These are phyloP conservation scores for Groenewaldozyma salmanticensis DNA, from an alignment of 805 yeast species.

Conservation along the genomic window DNA sequence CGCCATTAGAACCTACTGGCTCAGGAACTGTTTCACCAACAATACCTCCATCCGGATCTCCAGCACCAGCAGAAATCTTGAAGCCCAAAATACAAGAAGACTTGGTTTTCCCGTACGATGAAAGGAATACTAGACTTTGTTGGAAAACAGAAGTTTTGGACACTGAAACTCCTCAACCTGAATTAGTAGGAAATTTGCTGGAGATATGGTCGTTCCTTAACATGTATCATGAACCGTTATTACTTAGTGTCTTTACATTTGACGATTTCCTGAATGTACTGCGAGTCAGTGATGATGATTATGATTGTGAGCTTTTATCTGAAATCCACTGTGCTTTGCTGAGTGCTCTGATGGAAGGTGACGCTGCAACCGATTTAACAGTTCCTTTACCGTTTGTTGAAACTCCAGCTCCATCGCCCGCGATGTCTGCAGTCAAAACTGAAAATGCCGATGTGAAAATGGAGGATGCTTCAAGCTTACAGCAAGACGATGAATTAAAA, in stretches of 20 bases:
- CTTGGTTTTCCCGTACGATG: constrained; percentile 3
- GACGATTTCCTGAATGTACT: constrained; percentile 63
- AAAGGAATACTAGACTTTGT: constrained; percentile 5
- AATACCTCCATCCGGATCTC: neutral
- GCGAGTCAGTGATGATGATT: constrained; percentile 36
- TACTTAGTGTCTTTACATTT: constrained; percentile 65
- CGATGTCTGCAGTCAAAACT: constrained; percentile 21
- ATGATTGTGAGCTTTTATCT: constrained; percentile 44
- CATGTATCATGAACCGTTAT: constrained; percentile 53
- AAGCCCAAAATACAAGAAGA: constrained; percentile 8
- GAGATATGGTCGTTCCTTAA: constrained; percentile 72
- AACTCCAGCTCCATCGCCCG: constrained; percentile 1
- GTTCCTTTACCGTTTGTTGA: constrained; percentile 22
- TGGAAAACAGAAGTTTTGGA: constrained; percentile 5
- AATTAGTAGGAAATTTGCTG: constrained; percentile 27
- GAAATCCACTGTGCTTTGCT: constrained; percentile 63
- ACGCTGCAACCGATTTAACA: constrained; percentile 31
- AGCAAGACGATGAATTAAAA: constrained; percentile 17
- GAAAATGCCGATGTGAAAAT: constrained; percentile 21
- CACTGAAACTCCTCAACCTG: no score
- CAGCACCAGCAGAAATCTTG: constrained; percentile 1
- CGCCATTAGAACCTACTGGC: neutral
- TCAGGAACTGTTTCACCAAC: no score
- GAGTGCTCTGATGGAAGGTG: constrained; percentile 43
- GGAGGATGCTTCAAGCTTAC: constrained; percentile 23